Percentiles rank a stretch among this genome's conserved stretches.
Conservation (phyloP, 2,329 filamentous ascomycete species). For the Cladosporium halotolerans region DNA sequence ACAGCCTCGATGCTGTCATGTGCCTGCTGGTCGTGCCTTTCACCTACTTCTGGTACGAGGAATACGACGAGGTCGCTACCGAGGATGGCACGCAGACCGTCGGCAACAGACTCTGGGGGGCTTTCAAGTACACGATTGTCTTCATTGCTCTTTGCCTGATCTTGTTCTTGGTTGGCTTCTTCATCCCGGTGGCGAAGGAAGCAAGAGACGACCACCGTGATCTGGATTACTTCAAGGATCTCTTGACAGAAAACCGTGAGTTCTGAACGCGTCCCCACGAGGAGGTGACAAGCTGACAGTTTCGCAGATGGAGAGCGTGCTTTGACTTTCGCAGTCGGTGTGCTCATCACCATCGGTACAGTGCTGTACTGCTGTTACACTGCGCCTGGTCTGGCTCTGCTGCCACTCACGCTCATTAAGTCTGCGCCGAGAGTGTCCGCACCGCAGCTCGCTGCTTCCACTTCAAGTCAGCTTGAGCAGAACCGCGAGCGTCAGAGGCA, state of each 20-base stretch:
- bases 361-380: conserved; percentile 85
- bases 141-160: conserved; percentile 76
- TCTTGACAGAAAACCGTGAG: conserved; percentile 73
- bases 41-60: conserved; percentile 96
- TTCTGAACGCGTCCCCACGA: conserved; percentile 10
- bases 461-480: conserved; percentile 70
- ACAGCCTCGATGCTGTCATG: conserved; percentile 82
- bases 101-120: conserved; percentile 68
- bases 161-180: conserved; percentile 88
- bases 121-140: conserved; percentile 81
- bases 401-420: conserved; percentile 88
- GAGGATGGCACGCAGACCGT: conserved; percentile 71
- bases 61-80: conserved; percentile 85
- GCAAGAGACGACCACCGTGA: conserved; percentile 62
- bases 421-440: conserved; percentile 80
- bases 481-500: conserved; percentile 91
- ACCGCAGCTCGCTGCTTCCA: conserved; percentile 69
- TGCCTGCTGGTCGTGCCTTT: conserved; percentile 90
- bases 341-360: conserved; percentile 83
- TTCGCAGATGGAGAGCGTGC: conserved; percentile 74
- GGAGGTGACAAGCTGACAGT: conserved; percentile 9
- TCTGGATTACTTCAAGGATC: conserved; percentile 82
- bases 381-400: conserved; percentile 75
- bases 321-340: conserved; percentile 78
- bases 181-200: conserved; percentile 72